phyloP scores from a whole-genome alignment of 345 rosid genomes.

The Eucalyptus regnans region DNA sequence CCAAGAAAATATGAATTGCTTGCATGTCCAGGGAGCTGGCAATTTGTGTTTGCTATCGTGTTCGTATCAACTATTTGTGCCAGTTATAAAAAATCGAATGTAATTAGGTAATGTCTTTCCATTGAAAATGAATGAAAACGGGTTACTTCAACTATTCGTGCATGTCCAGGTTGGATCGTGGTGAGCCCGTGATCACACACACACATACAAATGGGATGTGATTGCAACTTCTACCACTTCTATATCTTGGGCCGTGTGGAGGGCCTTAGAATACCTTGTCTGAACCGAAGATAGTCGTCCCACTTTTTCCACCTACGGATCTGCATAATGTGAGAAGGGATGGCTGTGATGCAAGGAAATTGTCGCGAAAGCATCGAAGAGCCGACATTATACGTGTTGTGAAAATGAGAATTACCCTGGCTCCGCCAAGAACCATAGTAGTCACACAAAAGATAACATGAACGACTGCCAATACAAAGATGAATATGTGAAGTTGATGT shows the following conservation, averaged over 20 bases:
- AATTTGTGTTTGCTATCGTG: background rate
- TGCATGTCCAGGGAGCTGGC: background rate
- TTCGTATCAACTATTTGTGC: background rate
- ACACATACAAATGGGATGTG: background rate
- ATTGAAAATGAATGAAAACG: background rate
- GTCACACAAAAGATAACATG: slow-evolving; percentile 68
- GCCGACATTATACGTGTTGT: background rate
- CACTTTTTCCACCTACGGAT: slow-evolving; percentile 72
- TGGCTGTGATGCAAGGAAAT: background rate
- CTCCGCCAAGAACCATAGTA: slow-evolving; percentile 74
- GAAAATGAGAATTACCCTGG: slow-evolving; percentile 30
- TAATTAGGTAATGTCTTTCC: background rate
- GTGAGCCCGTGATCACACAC: background rate
- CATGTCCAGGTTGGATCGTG: background rate
- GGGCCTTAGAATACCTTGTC: background rate
- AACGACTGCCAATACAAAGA: slow-evolving; percentile 77
- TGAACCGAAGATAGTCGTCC: slow-evolving; percentile 12
- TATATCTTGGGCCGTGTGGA: background rate
- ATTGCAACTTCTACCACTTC: background rate
- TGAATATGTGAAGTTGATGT: slow-evolving; percentile 82
- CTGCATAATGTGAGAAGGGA: slow-evolving; percentile 9
- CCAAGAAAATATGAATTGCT: background rate
- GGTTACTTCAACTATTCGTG: background rate
- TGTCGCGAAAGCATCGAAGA: background rate
- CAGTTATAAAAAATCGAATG: background rate